These are phyloP conservation scores for Vitrella brassicaformis DNA, from an alignment of 73 alveolate genomes.

Conservation along the genomic window DNA sequence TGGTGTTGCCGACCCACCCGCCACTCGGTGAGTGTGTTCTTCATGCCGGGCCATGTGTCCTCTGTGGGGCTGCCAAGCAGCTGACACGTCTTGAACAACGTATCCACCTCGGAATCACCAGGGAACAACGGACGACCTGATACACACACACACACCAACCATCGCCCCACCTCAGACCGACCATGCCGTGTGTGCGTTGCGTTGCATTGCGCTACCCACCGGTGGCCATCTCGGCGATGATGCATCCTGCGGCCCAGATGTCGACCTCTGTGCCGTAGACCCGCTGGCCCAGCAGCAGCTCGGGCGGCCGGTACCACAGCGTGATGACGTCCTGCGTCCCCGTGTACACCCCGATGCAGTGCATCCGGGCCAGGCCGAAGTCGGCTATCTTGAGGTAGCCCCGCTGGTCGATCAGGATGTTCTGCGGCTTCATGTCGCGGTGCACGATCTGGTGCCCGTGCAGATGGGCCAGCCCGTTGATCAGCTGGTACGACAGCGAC, in stretches of 20 bases:
- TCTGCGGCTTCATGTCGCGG: slow-evolving; percentile 42
- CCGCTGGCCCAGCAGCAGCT: slow-evolving; percentile 59
- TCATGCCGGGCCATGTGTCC: background rate
- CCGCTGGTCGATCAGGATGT: slow-evolving; percentile 40
- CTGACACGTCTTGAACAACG: background rate
- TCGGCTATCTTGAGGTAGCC: slow-evolving; percentile 53
- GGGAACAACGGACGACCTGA: background rate
- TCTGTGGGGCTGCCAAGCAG: background rate
- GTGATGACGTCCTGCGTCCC: slow-evolving; percentile 65
- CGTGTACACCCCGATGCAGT: slow-evolving; percentile 44
- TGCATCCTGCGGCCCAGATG: background rate
- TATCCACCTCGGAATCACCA: background rate
- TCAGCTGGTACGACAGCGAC: slow-evolving; percentile 2
- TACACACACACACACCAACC: no score
- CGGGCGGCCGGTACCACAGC: slow-evolving; percentile 73
- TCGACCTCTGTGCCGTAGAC: background rate
- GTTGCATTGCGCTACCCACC: no score
- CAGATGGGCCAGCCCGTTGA: slow-evolving; percentile 10
- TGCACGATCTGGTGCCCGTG: slow-evolving; percentile 34
- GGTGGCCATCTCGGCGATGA: background rate
- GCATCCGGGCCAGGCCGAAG: slow-evolving; percentile 70
- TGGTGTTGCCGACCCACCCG: background rate
- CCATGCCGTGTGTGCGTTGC: no score
- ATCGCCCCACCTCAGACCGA: no score
- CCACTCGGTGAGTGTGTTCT: background rate